A percentile compares a stretch with the other conserved stretches of the same genome.
These are phyloP conservation scores for Acephala macrosclerotiorum DNA, from an alignment of 2,329 filamentous ascomycete species.

Conservation along the genomic window DNA sequence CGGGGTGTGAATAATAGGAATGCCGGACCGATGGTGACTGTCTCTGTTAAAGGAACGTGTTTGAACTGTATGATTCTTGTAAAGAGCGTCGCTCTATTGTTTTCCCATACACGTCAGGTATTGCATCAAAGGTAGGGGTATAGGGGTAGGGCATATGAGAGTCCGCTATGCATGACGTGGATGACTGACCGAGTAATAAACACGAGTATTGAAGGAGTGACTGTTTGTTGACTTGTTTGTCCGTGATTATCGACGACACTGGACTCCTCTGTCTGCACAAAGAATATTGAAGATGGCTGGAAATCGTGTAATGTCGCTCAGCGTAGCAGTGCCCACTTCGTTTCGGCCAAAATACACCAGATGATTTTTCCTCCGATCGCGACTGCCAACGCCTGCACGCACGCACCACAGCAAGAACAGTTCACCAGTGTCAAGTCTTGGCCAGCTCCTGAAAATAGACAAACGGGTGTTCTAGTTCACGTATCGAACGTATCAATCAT, in stretches of 20 bases:
- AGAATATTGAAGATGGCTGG: too few species aligned
- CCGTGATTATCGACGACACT: too few species aligned
- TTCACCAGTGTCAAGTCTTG: not conserved
- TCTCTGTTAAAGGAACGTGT: not conserved
- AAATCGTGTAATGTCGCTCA: too few species aligned
- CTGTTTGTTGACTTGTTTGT: not conserved
- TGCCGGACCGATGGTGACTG: not conserved
- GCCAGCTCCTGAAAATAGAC: not conserved
- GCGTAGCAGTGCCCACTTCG: too few species aligned
- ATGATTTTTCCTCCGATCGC: not conserved
- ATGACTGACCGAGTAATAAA: conserved; percentile 27
- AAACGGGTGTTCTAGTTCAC: not conserved
- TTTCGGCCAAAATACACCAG: not conserved
- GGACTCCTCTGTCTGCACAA: too few species aligned
- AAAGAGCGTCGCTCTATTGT: too few species aligned
- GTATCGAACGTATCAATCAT: not conserved
- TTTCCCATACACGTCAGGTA: not conserved
- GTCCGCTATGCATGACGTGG: conserved; percentile 6
- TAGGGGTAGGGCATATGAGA: conserved; percentile 6
- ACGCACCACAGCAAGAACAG: not conserved
- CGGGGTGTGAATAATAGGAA: conserved; percentile 4
- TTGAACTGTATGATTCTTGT: conserved; percentile 5
- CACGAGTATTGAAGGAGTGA: conserved; percentile 15
- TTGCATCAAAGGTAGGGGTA: too few species aligned
- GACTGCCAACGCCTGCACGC: not conserved